Conservation (phyloP, 768 basidiomycete species). For the Boletus sensibilis region DNA sequence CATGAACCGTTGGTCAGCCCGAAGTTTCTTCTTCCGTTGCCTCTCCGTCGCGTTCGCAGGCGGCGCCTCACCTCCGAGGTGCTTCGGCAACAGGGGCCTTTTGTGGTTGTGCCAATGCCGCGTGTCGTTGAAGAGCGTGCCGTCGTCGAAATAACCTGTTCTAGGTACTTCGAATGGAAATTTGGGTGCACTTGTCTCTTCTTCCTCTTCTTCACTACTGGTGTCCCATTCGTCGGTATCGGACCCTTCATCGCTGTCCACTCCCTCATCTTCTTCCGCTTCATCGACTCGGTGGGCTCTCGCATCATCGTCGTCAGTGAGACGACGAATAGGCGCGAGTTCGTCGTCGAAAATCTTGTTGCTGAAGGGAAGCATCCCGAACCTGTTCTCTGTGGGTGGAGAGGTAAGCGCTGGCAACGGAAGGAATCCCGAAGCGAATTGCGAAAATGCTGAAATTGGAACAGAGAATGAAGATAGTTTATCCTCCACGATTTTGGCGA, state of each 20-base stretch:
- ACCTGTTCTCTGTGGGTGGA: neutral
- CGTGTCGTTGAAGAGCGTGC: conserved; percentile 45
- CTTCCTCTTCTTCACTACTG: conserved; percentile 15
- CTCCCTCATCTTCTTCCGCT: conserved; percentile 17
- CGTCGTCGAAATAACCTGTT: conserved; percentile 38
- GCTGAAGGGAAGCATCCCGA: conserved; percentile 39
- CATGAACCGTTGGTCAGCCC: conserved; percentile 58
- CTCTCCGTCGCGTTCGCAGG: conserved; percentile 32
- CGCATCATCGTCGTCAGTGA: neutral
- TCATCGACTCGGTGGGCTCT: conserved; percentile 8
- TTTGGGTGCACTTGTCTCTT: neutral
- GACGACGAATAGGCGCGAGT: conserved; percentile 36
- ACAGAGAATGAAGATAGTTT: conserved; percentile 24
- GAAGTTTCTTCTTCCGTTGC: conserved; percentile 38
- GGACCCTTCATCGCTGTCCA: conserved; percentile 14
- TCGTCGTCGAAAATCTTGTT: conserved; percentile 43
- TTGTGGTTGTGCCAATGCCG: conserved; percentile 59
- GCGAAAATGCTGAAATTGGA: conserved; percentile 19
- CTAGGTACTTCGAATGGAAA: neutral
- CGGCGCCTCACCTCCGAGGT: conserved; percentile 48
- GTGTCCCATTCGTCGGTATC: conserved; percentile 23
- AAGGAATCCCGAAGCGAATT: conserved; percentile 22
- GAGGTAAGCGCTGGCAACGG: neutral
- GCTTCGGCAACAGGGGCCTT: conserved; percentile 49
- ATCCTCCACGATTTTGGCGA: conserved; percentile 20